Conservation (phyloP, 768 basidiomycete species). For the Boletus reticulatus region DNA sequence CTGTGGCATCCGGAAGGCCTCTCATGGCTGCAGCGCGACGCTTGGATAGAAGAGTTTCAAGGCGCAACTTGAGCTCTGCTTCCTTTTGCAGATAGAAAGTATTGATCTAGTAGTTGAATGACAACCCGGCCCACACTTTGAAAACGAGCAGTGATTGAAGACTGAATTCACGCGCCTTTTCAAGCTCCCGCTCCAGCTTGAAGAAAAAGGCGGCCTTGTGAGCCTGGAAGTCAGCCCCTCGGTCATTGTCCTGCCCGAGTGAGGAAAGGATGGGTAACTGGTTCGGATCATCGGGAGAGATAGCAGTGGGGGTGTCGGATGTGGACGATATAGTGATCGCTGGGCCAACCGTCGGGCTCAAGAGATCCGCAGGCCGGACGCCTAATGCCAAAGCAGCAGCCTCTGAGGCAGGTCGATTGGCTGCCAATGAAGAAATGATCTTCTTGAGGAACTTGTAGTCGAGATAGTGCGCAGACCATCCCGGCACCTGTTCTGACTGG, state of each 20-base stretch:
- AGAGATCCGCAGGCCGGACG: slow-evolving; percentile 63
- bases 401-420: slow-evolving; percentile 87
- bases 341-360: slow-evolving; percentile 34
- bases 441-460: slow-evolving; percentile 99
- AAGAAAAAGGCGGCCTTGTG: slow-evolving; percentile 99
- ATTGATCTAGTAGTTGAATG: slow-evolving; percentile 86
- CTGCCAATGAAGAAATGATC: slow-evolving; percentile 93
- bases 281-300: slow-evolving; percentile 39
- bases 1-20: slow-evolving; percentile 64
- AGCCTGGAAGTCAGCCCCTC: slow-evolving; percentile 86
- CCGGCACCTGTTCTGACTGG: slow-evolving; percentile 92
- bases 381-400: slow-evolving; percentile 84
- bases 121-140: neutral
- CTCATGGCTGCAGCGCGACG: slow-evolving; percentile 79
- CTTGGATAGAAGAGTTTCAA: slow-evolving; percentile 92
- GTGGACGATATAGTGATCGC: slow-evolving; percentile 28
- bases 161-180: slow-evolving; percentile 64
- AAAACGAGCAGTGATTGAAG: slow-evolving; percentile 2
- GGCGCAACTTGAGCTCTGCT: slow-evolving; percentile 86
- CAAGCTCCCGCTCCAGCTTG: slow-evolving; percentile 94
- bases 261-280: slow-evolving; percentile 60
- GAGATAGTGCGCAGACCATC: slow-evolving; percentile 94
- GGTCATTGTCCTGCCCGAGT: slow-evolving; percentile 63
- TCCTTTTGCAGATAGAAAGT: slow-evolving; percentile 97
- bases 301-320: slow-evolving; percentile 10